Conservation (phyloP, 768 basidiomycete genomes). For the Agaricus bisporus region DNA sequence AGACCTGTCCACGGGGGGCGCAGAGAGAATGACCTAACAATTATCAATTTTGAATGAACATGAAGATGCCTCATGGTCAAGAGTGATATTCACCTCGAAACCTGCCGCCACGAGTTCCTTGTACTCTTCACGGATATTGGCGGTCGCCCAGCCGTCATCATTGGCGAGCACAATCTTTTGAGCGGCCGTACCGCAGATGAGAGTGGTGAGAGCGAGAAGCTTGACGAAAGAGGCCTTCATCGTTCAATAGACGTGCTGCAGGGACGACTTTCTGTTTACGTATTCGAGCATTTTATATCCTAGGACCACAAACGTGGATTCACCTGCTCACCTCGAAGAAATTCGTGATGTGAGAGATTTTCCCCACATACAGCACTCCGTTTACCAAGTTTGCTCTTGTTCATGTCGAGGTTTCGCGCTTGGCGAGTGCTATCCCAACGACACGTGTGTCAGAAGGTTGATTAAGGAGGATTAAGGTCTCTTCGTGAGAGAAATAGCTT, state of each 20-base stretch:
- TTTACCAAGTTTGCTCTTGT: too few species aligned
- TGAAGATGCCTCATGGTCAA: too few species aligned
- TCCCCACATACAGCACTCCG: too few species aligned
- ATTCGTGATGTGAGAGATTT: too few species aligned
- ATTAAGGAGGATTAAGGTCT: too few species aligned
- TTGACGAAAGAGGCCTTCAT: neutral
- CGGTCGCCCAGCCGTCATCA: slow-evolving; percentile 35
- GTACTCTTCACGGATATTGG: slow-evolving; percentile 34
- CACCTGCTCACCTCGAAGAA: too few species aligned
- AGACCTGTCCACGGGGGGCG: slow-evolving; percentile 35
- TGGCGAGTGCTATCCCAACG: too few species aligned
- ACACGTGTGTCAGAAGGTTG: too few species aligned
- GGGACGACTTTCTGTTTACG: too few species aligned
- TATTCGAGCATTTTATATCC: neutral
- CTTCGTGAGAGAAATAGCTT: too few species aligned
- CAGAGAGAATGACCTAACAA: slow-evolving; percentile 34
- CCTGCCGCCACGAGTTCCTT: slow-evolving; percentile 28
- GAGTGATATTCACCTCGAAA: slow-evolving; percentile 24
- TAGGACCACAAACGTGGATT: too few species aligned
- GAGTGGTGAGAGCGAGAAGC: slow-evolving; percentile 6
- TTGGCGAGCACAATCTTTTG: slow-evolving; percentile 21
- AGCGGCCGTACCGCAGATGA: neutral
- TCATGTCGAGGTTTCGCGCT: too few species aligned
- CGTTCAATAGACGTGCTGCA: neutral
- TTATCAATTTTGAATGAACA: neutral